A percentile compares a stretch with the other conserved stretches of the same genome.
These are phyloP conservation scores for Kluyveromyces aestuarii DNA, from an alignment of 805 yeast species.

Conservation along the genomic window DNA sequence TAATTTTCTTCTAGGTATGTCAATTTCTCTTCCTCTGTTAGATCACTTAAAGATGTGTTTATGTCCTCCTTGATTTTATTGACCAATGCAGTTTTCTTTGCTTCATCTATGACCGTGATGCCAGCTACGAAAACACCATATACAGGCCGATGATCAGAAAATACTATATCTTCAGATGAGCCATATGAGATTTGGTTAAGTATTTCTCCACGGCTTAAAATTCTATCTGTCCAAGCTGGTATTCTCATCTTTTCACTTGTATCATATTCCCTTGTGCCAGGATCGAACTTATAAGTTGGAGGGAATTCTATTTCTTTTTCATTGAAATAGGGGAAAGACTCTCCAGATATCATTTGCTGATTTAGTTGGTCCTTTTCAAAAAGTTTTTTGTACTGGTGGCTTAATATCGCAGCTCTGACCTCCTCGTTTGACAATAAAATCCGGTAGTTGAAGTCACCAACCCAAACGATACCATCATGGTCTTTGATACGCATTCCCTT, in stretches of 20 bases:
- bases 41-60: constrained; percentile 36
- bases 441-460: constrained; percentile 91
- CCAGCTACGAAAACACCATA: constrained; percentile 58
- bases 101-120: constrained; percentile 58
- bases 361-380: constrained; percentile 71
- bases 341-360: constrained; percentile 64
- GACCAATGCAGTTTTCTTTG: constrained; percentile 39
- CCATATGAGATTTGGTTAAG: constrained; percentile 54
- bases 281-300: constrained; percentile 93
- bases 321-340: constrained; percentile 70
- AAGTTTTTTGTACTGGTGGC: constrained; percentile 40
- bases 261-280: constrained; percentile 75
- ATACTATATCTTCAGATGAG: constrained; percentile 44
- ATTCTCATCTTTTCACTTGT: constrained; percentile 84
- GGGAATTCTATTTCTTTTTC: constrained; percentile 74
- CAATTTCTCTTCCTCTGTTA: constrained; percentile 35
- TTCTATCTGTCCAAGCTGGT: constrained; percentile 97
- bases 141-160: constrained; percentile 91
- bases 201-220: constrained; percentile 54
- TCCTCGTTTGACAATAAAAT: constrained; percentile 62
- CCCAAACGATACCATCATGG: constrained; percentile 79
- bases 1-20: constrained; percentile 36
- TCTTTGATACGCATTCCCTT: constrained; percentile 51
- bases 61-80: constrained; percentile 47
- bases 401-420: constrained; percentile 49